These are phyloP conservation scores for Hypholoma fasciculare DNA, from an alignment of 768 basidiomycete genomes.

Conservation along the genomic window DNA sequence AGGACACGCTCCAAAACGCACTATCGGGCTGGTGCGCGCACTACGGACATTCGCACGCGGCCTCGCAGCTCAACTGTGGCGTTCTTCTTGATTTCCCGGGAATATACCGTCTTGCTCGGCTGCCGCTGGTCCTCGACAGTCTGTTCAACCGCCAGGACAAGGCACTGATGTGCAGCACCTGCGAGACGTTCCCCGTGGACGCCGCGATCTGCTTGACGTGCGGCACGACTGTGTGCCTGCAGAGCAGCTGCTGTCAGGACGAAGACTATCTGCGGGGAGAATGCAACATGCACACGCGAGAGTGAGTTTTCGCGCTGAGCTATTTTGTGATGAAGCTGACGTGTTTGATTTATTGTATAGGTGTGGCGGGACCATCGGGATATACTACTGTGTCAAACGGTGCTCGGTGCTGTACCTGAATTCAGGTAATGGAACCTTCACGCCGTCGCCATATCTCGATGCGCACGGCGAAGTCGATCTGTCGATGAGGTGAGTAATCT, in stretches of 20 bases:
- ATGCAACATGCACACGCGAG: constrained; percentile 93
- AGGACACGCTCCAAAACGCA: constrained; percentile 88
- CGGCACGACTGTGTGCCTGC: constrained; percentile 84
- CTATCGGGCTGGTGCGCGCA: constrained; percentile 89
- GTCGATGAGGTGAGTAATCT: constrained; percentile 72
- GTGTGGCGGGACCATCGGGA: constrained; percentile 85
- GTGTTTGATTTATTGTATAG: constrained; percentile 37
- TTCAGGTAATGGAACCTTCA: constrained; percentile 86
- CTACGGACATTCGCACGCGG: constrained; percentile 79
- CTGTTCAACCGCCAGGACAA: constrained; percentile 78
- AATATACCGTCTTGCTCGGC: constrained; percentile 77
- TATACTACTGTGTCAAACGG: constrained; percentile 91
- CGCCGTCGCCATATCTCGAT: constrained; percentile 89
- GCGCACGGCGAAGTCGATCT: constrained; percentile 92
- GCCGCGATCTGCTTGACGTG: constrained; percentile 93
- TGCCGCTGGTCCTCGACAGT: constrained; percentile 83
- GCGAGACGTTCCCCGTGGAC: constrained; percentile 76
- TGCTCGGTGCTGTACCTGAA: constrained; percentile 90
- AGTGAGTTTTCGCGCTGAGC: constrained; percentile 54
- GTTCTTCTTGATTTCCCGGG: constrained; percentile 81
- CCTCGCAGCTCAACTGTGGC: constrained; percentile 77
- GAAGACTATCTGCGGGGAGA: constrained; percentile 73
- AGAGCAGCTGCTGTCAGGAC: constrained; percentile 90
- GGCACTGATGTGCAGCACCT: constrained; percentile 71
- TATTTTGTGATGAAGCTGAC: neutral